Percentiles rank a stretch among this genome's conserved stretches.
These are phyloP conservation scores for Suillus paluster DNA, from an alignment of 768 basidiomycete genomes.

Conservation along the genomic window DNA sequence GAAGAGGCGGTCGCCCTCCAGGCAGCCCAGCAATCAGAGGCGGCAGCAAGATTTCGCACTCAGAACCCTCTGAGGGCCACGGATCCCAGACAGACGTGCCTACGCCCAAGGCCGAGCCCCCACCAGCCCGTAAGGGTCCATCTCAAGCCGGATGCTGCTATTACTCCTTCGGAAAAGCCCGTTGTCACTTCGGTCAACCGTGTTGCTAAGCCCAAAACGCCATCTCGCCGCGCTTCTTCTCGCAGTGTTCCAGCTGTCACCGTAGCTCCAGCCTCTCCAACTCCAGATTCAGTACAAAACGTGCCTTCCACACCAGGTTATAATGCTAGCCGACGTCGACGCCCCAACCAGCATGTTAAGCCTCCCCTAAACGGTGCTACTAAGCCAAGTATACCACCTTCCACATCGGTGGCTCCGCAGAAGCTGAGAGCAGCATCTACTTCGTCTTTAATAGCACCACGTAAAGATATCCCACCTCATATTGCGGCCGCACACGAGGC, in stretches of 20 bases:
- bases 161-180: slow-evolving; percentile 27
- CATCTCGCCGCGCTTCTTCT: slow-evolving; percentile 24
- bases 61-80: slow-evolving; percentile 23
- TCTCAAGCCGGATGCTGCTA: slow-evolving; percentile 21
- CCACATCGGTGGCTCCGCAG: slow-evolving; percentile 36
- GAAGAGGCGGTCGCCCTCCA: slow-evolving; percentile 35
- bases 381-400: slow-evolving; percentile 24
- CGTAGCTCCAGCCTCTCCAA: slow-evolving; percentile 25
- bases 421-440: slow-evolving; percentile 32
- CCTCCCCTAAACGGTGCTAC: slow-evolving; percentile 15
- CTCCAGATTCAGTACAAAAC: slow-evolving; percentile 22
- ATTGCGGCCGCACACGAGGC: slow-evolving; percentile 41
- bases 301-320: slow-evolving; percentile 42
- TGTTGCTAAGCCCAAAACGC: slow-evolving; percentile 24
- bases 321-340: slow-evolving; percentile 52
- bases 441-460: slow-evolving; percentile 31
- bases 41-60: slow-evolving; percentile 18
- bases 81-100: slow-evolving; percentile 24
- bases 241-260: slow-evolving; percentile 26
- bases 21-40: slow-evolving; percentile 25
- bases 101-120: slow-evolving; percentile 15
- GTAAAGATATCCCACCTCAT: slow-evolving; percentile 67
- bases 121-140: slow-evolving; percentile 21
- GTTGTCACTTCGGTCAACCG: slow-evolving; percentile 26
- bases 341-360: slow-evolving; percentile 47